Evolutionary conservation across 1,139 yeast species (phyloP).

Genomic region (Yamadazyma atlantica): DNA sequence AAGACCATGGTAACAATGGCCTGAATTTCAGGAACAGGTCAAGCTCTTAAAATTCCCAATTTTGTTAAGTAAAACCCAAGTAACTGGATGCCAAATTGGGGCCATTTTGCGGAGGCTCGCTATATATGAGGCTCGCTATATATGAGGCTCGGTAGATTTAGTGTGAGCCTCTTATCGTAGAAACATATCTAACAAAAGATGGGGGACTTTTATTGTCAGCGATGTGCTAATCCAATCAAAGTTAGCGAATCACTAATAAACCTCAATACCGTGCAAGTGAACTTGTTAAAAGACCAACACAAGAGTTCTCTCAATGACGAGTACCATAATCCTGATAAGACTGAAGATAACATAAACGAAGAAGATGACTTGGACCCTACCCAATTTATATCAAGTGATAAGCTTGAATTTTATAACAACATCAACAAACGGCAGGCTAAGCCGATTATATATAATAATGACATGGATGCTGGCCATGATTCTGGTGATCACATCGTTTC

Average conservation of each 20-base stretch:
- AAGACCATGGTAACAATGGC: too few species aligned
- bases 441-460: conserved; percentile 21
- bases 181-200: not conserved
- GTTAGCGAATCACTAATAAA: conserved; percentile 31
- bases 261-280: conserved; percentile 34
- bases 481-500: conserved; percentile 18
- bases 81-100: too few species aligned
- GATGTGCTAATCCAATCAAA: conserved; percentile 32
- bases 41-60: too few species aligned
- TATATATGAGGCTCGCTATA: too few species aligned
- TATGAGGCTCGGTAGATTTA: not conserved
- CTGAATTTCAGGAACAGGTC: too few species aligned
- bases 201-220: conserved; percentile 25
- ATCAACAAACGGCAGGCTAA: conserved; percentile 14
- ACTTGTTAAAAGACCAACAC: conserved; percentile 26
- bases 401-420: conserved; percentile 27
- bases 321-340: conserved; percentile 8
- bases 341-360: conserved; percentile 14
- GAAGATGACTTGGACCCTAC: conserved; percentile 24
- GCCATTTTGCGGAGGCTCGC: too few species aligned
- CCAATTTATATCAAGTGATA: conserved; percentile 33
- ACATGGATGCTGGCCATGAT: conserved; percentile 18
- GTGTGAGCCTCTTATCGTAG: not conserved
- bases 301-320: conserved; percentile 4
- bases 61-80: too few species aligned